A percentile compares a stretch with the other conserved stretches of the same genome.
Evolutionary conservation across 208 protist species (phyloP).

Genomic region (Leishmania aethiopica): DNA sequence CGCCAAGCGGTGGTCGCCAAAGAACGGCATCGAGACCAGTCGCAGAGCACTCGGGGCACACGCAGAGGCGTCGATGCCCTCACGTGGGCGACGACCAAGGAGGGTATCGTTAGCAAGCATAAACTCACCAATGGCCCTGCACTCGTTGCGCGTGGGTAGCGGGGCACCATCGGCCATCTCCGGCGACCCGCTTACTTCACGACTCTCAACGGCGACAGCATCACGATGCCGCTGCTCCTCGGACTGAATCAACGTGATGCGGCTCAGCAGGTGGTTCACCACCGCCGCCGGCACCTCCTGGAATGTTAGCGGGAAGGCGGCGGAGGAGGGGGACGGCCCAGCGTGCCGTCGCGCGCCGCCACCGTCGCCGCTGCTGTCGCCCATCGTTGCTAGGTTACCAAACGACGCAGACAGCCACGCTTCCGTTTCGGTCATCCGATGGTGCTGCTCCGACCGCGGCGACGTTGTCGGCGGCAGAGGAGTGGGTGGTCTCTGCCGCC

Average conservation of each 20-base stretch:
- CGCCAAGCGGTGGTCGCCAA: neutral
- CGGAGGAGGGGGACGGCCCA: neutral
- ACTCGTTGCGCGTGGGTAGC: conserved; percentile 12
- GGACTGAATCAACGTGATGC: conserved; percentile 11
- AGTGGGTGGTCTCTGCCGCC: neutral
- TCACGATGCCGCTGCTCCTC: conserved; percentile 1
- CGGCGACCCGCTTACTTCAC: neutral
- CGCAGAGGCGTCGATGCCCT: neutral
- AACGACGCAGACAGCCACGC: conserved; percentile 27
- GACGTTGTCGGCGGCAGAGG: neutral
- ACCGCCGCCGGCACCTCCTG: conserved; percentile 29
- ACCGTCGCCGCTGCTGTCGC: neutral
- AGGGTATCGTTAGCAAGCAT: conserved; percentile 10
- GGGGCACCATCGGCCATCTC: neutral
- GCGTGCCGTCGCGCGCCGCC: neutral
- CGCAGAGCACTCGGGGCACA: conserved; percentile 3
- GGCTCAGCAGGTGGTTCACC: conserved; percentile 25
- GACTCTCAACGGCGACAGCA: neutral
- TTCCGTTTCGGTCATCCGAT: conserved; percentile 8
- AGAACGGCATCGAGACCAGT: conserved; percentile 5
- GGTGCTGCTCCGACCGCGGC: neutral
- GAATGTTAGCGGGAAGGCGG: conserved; percentile 13
- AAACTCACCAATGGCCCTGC: conserved; percentile 7
- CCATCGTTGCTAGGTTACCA: neutral
- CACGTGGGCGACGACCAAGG: conserved; percentile 4